Evolutionary conservation across 192 early-diverging fungal genomes (phyloP), one percentile per base, ranked within the genome.

Genomic region (Podila epicladia): DNA sequence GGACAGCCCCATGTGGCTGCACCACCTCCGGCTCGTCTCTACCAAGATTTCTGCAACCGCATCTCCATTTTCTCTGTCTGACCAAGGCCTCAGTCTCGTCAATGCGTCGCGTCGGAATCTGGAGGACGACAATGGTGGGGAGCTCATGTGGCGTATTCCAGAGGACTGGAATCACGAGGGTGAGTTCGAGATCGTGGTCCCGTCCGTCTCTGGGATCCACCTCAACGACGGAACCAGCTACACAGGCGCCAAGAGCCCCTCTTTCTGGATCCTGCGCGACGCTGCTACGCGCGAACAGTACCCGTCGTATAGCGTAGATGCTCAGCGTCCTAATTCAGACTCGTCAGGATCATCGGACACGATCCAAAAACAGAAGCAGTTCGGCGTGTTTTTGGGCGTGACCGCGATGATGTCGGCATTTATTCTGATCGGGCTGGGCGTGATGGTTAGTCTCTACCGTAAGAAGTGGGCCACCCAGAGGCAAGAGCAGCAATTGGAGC

Each of bases 241-340:
- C 53, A 4, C 17, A 1, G 19, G 31, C 31, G n/a, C 65, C 50
- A 58, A 19, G 45, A 61, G 61, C 9, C 67, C 20, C 2, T 60
- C 65, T 3, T 80, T 80, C 41, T 80, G 77, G 77, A 80, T 80
- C 49, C 38, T 80, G n/a, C 60, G 77, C 48, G 77, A 80, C 55
- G 37, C 35, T 1, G 71, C 45, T 4, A 73, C 71, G 2, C 72
- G 77, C 5, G 49, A 35, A 6, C 38, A 35, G 3, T 19, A 51
- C 9, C 77, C 71, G 0, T 65, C 72, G 35, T 80, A 73, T 33
- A 72, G 65, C 24, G 6, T 1, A 57, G 75, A 64, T 29, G 69
- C 62, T 12, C 58, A 62, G 38, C 67, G 38, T 3, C 0, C 29
- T 22, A 1, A 15, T 7, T 0, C 13, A 12, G 33, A 12, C 24